Base-by-base conservation (phyloP, 352 stramenopile species). In the Phytophthora parvispora region DNA sequence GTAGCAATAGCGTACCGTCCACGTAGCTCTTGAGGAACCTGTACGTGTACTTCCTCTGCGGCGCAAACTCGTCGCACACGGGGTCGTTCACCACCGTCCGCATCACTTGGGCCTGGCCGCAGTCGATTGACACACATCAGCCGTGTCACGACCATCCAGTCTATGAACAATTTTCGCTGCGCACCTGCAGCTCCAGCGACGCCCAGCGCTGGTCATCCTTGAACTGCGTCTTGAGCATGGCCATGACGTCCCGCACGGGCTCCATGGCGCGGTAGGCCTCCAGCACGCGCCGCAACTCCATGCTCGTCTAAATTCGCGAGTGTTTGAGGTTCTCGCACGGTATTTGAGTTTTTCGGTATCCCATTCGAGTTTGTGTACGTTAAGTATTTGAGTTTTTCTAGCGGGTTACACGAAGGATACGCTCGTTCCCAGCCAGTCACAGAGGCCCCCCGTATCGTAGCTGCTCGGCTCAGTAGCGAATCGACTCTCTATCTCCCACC, bases 1-100 rank as follows among this genome's bases (percentile, higher is more conserved):
- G n/a, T n/a, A n/a, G n/a, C n/a, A n/a, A n/a, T n/a, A 43, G 0
- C 36, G 6, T 77, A 94, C 88, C 86, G 48, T 81, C 61, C 25
- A 87, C 75, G 69, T 84, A 94, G 38, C 18, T 67, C 65, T 94
- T 95, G 24, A 95, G 74, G 27, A 95, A 88, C 5, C 78, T 81
- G 64, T 86, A 94, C 16, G 79, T 85, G 61, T 92, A 95, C 27
- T 62, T 87, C 53, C 67, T 74, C 42, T 84, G 76, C 7, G 86
- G 88, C 16, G 86, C 64, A 64, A 83, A 93, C n/a, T 83, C 69
- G 16, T 94, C 77, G 20, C 71, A 88, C 7, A 95, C 61, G 0
- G 64, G 40, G 55, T 95, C 84, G 18, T 77, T 75, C 43, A 95
- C 58, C 8, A 94, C 78, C 6, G 69, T 45, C 12, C 75, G 27